Percentiles rank a stretch among this genome's conserved stretches.
Evolutionary conservation across 495 filamentous ascomycete species (phyloP).

Genomic region (Aspergillus leporis): DNA sequence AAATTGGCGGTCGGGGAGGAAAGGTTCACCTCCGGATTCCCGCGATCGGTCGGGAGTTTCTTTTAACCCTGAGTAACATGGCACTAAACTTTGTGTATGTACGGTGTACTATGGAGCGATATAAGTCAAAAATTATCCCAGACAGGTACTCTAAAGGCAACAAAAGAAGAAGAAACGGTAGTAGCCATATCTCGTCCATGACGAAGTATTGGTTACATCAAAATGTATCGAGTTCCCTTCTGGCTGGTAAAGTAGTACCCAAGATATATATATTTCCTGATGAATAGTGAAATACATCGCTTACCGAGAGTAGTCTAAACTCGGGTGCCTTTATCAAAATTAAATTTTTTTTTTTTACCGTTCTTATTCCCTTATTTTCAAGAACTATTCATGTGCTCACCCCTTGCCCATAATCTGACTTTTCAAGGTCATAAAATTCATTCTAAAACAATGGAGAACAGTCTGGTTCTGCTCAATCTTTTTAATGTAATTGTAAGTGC

Average conservation of each 20-base stretch:
- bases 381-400: background rate
- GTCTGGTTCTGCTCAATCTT: constrained; percentile 11
- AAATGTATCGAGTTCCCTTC: too few relatives aligned
- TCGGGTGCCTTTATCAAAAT: too few relatives aligned
- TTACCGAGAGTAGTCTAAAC: too few relatives aligned
- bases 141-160: too few relatives aligned
- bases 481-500: background rate
- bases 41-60: background rate
- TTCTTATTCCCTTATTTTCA: background rate
- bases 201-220: too few relatives aligned
- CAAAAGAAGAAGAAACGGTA: too few relatives aligned
- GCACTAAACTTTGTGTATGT: too few relatives aligned
- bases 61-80: background rate
- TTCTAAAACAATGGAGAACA: constrained; percentile 7
- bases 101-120: background rate
- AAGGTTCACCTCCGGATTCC: constrained; percentile 26
- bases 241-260: too few relatives aligned
- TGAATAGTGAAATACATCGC: too few relatives aligned
- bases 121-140: too few relatives aligned
- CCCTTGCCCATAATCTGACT: background rate
- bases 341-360: background rate
- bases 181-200: too few relatives aligned
- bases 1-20: constrained; percentile 33
- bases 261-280: too few relatives aligned
- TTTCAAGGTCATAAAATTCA: background rate